Conservation (phyloP, 2,329 filamentous ascomycete genomes). For the Sporothrix sp. region DNA sequence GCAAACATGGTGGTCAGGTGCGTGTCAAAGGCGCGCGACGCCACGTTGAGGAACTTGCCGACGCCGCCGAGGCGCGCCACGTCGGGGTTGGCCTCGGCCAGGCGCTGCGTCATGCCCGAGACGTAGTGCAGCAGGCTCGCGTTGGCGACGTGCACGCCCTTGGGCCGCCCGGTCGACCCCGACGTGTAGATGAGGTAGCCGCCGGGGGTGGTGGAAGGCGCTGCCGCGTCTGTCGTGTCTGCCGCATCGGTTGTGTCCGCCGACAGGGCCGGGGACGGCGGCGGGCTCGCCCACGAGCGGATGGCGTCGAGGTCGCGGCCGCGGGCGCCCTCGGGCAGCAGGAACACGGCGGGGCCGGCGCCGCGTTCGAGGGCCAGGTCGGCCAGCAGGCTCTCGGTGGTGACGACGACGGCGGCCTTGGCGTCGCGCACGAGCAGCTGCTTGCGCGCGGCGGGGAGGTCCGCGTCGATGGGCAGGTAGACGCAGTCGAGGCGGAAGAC, state of each 20-base stretch:
- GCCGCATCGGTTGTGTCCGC: too few relatives aligned
- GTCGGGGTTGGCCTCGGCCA: conserved; percentile 15
- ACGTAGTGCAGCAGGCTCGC: conserved; percentile 33
- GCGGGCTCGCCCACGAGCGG: background rate
- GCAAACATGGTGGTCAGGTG: conserved; percentile 21
- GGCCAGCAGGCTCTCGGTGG: conserved; percentile 31
- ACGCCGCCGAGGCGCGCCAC: conserved; percentile 17
- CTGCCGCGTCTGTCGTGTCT: conserved; percentile 42
- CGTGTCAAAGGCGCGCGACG: conserved; percentile 21
- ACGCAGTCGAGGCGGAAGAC: conserved; percentile 48
- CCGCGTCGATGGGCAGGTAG: conserved; percentile 50
- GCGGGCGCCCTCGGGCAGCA: conserved; percentile 19
- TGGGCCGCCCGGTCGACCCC: conserved; percentile 47
- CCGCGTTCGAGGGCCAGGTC: conserved; percentile 18
- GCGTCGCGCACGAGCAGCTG: conserved; percentile 54
- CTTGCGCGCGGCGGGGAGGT: conserved; percentile 48
- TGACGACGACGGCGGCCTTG: conserved; percentile 38
- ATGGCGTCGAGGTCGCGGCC: conserved; percentile 21
- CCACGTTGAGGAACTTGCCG: conserved; percentile 21
- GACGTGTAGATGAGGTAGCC: conserved; percentile 47
- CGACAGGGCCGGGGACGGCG: background rate
- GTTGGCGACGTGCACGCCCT: conserved; percentile 50
- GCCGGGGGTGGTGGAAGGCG: conserved; percentile 28
- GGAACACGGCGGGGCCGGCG: background rate
- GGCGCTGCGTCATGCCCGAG: conserved; percentile 15